A percentile compares a stretch with the other conserved stretches of the same genome.
Conservation (phyloP, 2,329 filamentous ascomycete genomes). For the Hypocreales sp. region DNA sequence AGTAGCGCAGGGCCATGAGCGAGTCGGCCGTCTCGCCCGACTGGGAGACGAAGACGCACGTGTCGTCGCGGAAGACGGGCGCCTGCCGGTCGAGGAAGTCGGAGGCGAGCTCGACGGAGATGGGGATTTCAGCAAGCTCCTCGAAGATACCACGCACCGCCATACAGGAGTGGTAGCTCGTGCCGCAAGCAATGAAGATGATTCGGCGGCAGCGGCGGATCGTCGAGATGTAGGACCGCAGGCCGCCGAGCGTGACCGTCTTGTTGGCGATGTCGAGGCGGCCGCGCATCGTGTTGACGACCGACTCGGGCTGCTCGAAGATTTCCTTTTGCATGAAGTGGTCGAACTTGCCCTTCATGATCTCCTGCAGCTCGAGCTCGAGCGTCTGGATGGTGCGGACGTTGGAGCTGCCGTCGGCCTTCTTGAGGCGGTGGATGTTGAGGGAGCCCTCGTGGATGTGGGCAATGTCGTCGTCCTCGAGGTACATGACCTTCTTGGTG, state of each 20-base stretch:
- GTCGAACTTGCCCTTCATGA: slow-evolving; percentile 99
- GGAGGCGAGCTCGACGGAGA: slow-evolving; percentile 89
- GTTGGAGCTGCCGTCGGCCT: slow-evolving; percentile 92
- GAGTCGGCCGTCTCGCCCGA: slow-evolving; percentile 98
- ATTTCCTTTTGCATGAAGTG: slow-evolving; percentile 99
- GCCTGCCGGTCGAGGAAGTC: slow-evolving; percentile 96
- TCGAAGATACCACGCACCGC: slow-evolving; percentile 96
- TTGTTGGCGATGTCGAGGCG: slow-evolving; percentile 89
- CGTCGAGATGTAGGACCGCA: slow-evolving; percentile 90
- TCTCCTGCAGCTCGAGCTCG: slow-evolving; percentile 97
- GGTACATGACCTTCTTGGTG: slow-evolving; percentile 99
- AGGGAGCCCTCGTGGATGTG: slow-evolving; percentile 98
- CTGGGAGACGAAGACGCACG: slow-evolving; percentile 96
- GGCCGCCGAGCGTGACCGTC: slow-evolving; percentile 85
- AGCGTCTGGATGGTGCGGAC: slow-evolving; percentile 97
- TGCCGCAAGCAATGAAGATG: slow-evolving; percentile 98
- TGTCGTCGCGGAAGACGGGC: slow-evolving; percentile 98
- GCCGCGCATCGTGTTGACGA: slow-evolving; percentile 99
- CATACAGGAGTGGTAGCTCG: slow-evolving; percentile 98
- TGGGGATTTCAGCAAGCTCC: slow-evolving; percentile 94
- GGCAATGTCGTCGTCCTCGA: slow-evolving; percentile 98
- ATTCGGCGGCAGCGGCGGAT: slow-evolving; percentile 94
- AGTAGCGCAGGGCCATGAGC: slow-evolving; percentile 92
- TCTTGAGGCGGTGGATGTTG: slow-evolving; percentile 96
- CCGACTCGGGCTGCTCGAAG: slow-evolving; percentile 98